Percentiles rank a stretch among this genome's conserved stretches.
phyloP scores from a whole-genome alignment of 73 alveolate genomes.

The Paramecium caudatum region DNA sequence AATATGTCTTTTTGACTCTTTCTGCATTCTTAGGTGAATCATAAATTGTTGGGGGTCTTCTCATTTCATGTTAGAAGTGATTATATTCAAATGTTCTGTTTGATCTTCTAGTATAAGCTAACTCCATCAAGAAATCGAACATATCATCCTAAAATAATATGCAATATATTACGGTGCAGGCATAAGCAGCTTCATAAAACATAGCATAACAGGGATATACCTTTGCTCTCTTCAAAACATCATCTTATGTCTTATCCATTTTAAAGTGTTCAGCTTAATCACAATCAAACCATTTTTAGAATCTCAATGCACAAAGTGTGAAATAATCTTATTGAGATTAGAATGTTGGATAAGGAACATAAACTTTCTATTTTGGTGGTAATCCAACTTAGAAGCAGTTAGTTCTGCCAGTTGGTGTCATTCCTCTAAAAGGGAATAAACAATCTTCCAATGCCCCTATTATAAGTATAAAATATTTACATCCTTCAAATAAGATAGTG shows the following conservation, averaged over 20 bases:
- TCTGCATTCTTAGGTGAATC: slow-evolving; percentile 79
- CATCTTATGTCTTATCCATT: slow-evolving; percentile 70
- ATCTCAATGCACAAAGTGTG: slow-evolving; percentile 74
- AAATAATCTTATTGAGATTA: slow-evolving; percentile 73
- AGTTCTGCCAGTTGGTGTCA: slow-evolving; percentile 79
- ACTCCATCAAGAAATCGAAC: slow-evolving; percentile 80
- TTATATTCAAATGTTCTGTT: slow-evolving; percentile 72
- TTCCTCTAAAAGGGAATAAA: slow-evolving; percentile 70
- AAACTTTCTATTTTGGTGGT: slow-evolving; percentile 70
- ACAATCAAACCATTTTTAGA: slow-evolving; percentile 76
- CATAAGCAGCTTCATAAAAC: slow-evolving; percentile 76
- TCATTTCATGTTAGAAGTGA: slow-evolving; percentile 70
- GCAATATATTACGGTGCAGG: slow-evolving; percentile 60
- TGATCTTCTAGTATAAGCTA: slow-evolving; percentile 78
- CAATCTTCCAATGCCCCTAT: slow-evolving; percentile 79
- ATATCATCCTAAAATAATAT: slow-evolving; percentile 69
- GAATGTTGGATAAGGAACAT: slow-evolving; percentile 73
- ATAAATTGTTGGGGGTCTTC: slow-evolving; percentile 71
- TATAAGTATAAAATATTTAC: slow-evolving; percentile 58
- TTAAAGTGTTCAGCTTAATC: slow-evolving; percentile 72
- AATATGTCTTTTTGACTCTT: slow-evolving; percentile 68
- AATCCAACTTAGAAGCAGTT: slow-evolving; percentile 71
- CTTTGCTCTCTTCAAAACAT: slow-evolving; percentile 64
- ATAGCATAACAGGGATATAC: slow-evolving; percentile 72
- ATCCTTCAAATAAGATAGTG: slow-evolving; percentile 75